Evolutionary conservation across 257 asterid species (phyloP).

Genomic region (Petrea volubilis): DNA sequence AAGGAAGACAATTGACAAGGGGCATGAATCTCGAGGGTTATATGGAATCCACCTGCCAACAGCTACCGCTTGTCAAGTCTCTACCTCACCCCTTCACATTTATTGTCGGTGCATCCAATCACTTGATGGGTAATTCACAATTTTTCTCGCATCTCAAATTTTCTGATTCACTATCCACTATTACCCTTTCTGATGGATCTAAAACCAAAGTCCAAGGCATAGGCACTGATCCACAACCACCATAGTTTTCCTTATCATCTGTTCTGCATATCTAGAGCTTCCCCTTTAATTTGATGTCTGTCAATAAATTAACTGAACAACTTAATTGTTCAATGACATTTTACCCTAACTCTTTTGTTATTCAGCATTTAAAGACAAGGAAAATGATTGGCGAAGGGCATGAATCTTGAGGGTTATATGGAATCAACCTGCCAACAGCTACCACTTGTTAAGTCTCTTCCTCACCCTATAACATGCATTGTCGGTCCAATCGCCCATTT

Average conservation of each 20-base stretch:
- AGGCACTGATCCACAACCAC: neutral
- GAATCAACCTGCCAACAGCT: neutral
- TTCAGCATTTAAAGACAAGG: neutral
- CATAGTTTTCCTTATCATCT: neutral
- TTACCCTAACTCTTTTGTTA: neutral
- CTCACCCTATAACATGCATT: neutral
- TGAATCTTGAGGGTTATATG: neutral
- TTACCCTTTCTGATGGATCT: neutral
- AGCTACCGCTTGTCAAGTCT: neutral
- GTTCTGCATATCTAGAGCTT: neutral
- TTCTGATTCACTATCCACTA: neutral
- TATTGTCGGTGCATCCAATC: neutral
- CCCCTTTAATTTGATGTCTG: neutral
- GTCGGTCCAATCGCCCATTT: neutral
- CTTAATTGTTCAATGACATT: neutral
- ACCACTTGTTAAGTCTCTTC: neutral
- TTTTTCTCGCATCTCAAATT: neutral
- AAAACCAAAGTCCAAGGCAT: neutral
- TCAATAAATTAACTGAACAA: neutral
- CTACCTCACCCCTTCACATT: neutral
- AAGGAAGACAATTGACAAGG: neutral
- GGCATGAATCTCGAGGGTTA: neutral
- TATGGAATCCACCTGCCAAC: neutral
- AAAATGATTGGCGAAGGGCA: neutral
- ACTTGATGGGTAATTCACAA: neutral